These are phyloP conservation scores for Pilasporangium apinafurcum DNA, from an alignment of 352 stramenopile genomes.

Conservation along the genomic window DNA sequence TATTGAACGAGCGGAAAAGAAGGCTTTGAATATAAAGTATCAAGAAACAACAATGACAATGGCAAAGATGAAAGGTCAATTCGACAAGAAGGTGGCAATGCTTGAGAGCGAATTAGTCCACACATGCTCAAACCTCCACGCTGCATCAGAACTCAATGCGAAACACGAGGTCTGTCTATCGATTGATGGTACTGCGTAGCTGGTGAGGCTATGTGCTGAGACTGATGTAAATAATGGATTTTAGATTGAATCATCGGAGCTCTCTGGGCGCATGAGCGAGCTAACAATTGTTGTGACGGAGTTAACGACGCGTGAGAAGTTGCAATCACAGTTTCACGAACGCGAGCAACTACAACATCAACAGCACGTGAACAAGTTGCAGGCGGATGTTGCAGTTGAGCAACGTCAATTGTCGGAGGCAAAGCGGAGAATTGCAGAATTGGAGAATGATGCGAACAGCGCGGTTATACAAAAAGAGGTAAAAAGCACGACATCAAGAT, in stretches of 20 bases:
- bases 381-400: conserved; percentile 6
- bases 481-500: too few species aligned
- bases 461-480: conserved; percentile 7
- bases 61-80: conserved; percentile 16
- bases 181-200: background rate
- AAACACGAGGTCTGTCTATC: conserved; percentile 16
- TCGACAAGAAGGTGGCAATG: conserved; percentile 8
- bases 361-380: conserved; percentile 12
- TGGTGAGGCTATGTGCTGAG: conserved; percentile 1
- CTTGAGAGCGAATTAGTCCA: conserved; percentile 25
- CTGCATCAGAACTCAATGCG: conserved; percentile 5
- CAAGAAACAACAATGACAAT: conserved; percentile 15
- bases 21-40: conserved; percentile 12
- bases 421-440: background rate
- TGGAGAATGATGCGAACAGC: conserved; percentile 1
- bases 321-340: conserved; percentile 16
- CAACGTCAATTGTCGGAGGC: conserved; percentile 2
- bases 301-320: conserved; percentile 11
- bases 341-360: conserved; percentile 19
- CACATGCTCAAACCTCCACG: background rate
- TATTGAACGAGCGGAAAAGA: conserved; percentile 7
- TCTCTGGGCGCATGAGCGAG: conserved; percentile 11
- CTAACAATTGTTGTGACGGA: conserved; percentile 18
- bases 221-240: background rate
- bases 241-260: conserved; percentile 5